Evolutionary conservation across 2,329 filamentous ascomycete genomes (phyloP).

Genomic region (Fusarium camptoceras): DNA sequence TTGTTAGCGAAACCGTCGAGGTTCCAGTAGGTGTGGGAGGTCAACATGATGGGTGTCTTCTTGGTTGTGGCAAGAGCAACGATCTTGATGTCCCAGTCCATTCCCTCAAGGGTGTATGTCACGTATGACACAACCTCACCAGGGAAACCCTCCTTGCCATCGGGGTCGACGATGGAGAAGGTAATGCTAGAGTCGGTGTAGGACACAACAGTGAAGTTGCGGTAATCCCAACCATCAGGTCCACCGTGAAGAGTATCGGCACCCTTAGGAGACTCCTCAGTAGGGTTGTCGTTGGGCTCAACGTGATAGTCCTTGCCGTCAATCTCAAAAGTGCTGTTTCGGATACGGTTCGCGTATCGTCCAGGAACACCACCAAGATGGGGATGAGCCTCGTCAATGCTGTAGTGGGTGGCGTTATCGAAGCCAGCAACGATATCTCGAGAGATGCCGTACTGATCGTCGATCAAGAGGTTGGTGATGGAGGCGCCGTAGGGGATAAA

Average conservation of each 20-base stretch:
- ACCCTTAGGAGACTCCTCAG: slow-evolving; percentile 61
- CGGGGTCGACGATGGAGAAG: slow-evolving; percentile 78
- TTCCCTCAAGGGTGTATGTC: slow-evolving; percentile 76
- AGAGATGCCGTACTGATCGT: slow-evolving; percentile 74
- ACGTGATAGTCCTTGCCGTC: slow-evolving; percentile 72
- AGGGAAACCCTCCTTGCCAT: slow-evolving; percentile 81
- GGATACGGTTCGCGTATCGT: slow-evolving; percentile 84
- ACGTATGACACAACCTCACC: slow-evolving; percentile 80
- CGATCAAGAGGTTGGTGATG: slow-evolving; percentile 77
- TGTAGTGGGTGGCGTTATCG: slow-evolving; percentile 80
- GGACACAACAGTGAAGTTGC: slow-evolving; percentile 81
- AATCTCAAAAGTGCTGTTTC: slow-evolving; percentile 78
- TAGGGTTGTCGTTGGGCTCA: slow-evolving; percentile 72
- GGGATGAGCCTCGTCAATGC: slow-evolving; percentile 71
- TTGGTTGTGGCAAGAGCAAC: slow-evolving; percentile 76
- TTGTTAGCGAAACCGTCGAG: slow-evolving; percentile 83
- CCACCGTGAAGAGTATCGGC: slow-evolving; percentile 77
- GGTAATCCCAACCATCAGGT: slow-evolving; percentile 78
- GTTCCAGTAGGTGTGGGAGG: slow-evolving; percentile 82
- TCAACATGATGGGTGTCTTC: slow-evolving; percentile 86
- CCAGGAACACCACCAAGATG: slow-evolving; percentile 80
- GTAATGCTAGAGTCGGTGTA: slow-evolving; percentile 76
- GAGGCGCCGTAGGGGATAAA: slow-evolving; percentile 83
- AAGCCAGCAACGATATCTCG: slow-evolving; percentile 80
- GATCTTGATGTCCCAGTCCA: slow-evolving; percentile 80